Evolutionary conservation across 164 flowering plant species (phyloP).

Genomic region (Kalanchoe fedtschenkoi): DNA sequence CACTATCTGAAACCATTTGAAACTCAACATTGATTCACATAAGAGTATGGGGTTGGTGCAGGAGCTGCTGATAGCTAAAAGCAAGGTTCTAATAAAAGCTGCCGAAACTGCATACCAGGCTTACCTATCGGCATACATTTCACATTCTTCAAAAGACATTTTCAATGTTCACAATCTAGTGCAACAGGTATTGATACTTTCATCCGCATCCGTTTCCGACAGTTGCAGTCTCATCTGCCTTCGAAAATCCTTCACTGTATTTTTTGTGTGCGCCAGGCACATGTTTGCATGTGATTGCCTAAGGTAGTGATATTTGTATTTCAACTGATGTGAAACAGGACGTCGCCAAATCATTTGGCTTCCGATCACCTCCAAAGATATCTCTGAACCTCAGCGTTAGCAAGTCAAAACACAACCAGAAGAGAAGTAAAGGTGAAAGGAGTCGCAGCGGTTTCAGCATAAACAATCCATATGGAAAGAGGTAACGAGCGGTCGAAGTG

Average conservation of each 20-base stretch:
- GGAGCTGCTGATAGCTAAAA: constrained; percentile 68
- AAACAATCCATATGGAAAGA: not conserved
- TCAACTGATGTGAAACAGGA: not conserved
- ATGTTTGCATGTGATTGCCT: not conserved
- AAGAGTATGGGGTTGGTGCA: constrained; percentile 18
- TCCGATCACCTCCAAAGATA: constrained; percentile 4
- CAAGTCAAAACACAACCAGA: not conserved
- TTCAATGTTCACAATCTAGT: constrained; percentile 86
- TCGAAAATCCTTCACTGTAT: too few species aligned
- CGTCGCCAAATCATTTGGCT: constrained; percentile 1
- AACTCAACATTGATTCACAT: not conserved
- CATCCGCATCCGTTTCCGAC: not conserved
- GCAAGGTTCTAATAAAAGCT: constrained; percentile 64
- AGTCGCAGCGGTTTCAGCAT: not conserved
- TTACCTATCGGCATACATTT: constrained; percentile 76
- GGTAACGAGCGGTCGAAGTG: too few species aligned
- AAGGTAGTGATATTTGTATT: not conserved
- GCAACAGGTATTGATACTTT: constrained; percentile 43
- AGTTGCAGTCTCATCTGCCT: too few species aligned
- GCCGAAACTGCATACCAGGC: constrained; percentile 96
- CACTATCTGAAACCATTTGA: not conserved
- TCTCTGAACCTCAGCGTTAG: not conserved
- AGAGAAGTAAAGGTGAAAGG: not conserved
- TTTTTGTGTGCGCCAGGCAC: too few species aligned
- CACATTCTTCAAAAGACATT: constrained; percentile 91